Conservation (phyloP, 2,329 filamentous ascomycete species). For the Pseudogymnoascus sp. region DNA sequence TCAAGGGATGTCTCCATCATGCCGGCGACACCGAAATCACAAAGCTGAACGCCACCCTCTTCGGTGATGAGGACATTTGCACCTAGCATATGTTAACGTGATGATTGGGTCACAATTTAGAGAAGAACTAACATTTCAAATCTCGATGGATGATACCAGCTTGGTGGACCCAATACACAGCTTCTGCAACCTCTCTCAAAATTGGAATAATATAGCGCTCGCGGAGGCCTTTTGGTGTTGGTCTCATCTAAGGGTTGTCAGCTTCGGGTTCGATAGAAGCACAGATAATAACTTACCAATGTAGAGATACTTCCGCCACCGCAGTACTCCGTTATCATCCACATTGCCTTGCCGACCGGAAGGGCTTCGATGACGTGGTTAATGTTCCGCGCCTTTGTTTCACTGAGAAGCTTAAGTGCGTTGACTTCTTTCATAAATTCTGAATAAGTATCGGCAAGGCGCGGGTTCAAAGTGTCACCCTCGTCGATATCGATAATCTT, state of each 20-base stretch:
- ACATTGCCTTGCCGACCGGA: constrained; percentile 71
- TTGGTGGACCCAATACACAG: constrained; percentile 60
- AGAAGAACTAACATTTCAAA: constrained; percentile 50
- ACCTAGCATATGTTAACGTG: constrained; percentile 27
- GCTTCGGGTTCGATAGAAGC: constrained; percentile 29
- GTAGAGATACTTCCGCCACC: constrained; percentile 76
- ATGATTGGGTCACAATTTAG: constrained; percentile 3
- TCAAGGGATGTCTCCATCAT: constrained; percentile 68
- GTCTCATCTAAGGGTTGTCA: constrained; percentile 43
- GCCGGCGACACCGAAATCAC: constrained; percentile 78
- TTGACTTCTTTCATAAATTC: constrained; percentile 64
- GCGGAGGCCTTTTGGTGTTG: constrained; percentile 59
- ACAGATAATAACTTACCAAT: constrained; percentile 43
- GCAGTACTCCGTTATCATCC: constrained; percentile 84
- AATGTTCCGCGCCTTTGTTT: constrained; percentile 69
- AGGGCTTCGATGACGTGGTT: constrained; percentile 76
- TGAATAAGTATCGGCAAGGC: constrained; percentile 58
- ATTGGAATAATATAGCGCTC: constrained; percentile 67
- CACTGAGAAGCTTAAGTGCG: constrained; percentile 64
- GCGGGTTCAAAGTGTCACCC: constrained; percentile 60
- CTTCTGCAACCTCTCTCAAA: constrained; percentile 58
- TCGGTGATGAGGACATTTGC: constrained; percentile 77
- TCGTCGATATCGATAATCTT: constrained; percentile 84
- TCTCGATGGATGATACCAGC: constrained; percentile 65
- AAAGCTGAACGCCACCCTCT: constrained; percentile 69